phyloP scores from a whole-genome alignment of 768 basidiomycete species.

The Porphyrellus cyaneotinctus region DNA sequence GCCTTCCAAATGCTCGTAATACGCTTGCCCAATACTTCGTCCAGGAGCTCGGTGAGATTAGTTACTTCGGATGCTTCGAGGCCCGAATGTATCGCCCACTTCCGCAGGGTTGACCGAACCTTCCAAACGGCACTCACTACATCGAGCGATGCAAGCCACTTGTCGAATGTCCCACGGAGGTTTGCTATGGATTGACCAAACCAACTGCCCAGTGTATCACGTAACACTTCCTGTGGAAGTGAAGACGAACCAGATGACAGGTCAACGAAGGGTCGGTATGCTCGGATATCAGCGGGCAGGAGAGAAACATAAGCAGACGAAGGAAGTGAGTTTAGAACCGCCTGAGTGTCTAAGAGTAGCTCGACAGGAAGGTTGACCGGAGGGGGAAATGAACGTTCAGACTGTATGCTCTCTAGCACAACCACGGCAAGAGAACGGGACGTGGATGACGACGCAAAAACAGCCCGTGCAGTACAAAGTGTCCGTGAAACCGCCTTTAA shows the following conservation, averaged over 20 bases:
- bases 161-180: conserved; percentile 42
- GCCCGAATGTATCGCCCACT: conserved; percentile 41
- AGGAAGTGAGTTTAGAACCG: conserved; percentile 66
- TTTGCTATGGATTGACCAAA: conserved; percentile 48
- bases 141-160: conserved; percentile 59
- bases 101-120: conserved; percentile 49
- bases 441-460: conserved; percentile 46
- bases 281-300: conserved; percentile 64
- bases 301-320: conserved; percentile 81
- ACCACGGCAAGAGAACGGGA: conserved; percentile 47
- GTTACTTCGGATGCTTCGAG: conserved; percentile 47
- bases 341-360: conserved; percentile 61
- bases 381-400: conserved; percentile 35
- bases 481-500: conserved; percentile 59
- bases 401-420: conserved; percentile 61
- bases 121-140: conserved; percentile 69
- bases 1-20: conserved; percentile 58
- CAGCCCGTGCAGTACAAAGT: conserved; percentile 47
- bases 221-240: conserved; percentile 41
- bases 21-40: conserved; percentile 51
- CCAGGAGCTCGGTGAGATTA: conserved; percentile 43
- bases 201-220: conserved; percentile 57
- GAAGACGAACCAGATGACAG: conserved; percentile 54
- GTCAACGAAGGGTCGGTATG: conserved; percentile 86
- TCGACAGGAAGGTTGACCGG: conserved; percentile 40